Evolutionary conservation across 2,329 filamentous ascomycete genomes (phyloP), one percentile per base, ranked within the genome.

Genomic region (Botryotinia narcissicola): DNA sequence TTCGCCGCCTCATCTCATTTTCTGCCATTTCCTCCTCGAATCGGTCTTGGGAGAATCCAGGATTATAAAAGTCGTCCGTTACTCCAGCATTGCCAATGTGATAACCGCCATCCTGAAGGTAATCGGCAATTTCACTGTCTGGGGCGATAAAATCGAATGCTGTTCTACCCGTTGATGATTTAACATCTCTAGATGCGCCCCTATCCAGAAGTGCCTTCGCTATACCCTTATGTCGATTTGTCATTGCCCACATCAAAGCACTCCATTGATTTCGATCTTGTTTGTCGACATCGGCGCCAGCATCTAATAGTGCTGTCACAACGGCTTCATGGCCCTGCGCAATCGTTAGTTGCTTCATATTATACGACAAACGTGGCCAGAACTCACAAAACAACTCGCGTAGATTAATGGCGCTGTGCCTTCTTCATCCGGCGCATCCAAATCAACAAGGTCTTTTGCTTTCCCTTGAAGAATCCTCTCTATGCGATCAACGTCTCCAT

Each of bases 171-270:
- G 93, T 95, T 0, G 94, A 96, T 1, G 96, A 98, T 82, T 97
- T 97, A 78, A 97, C 92, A 79, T 98, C 95, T 4, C 95, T 92
- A n/a, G 95, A 97, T 32, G 96, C 96, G 25, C 95, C 95, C 79
- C 96, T 93, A 81, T 99, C 95, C 48, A 99, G 88, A 25, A 99
- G 85, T 18, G 94, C 87, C 83, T 98, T 98, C 51, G 95, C 95
- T 77, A 99, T 99, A 66, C 91, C 91, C 83, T 98, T 98, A 83
- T 99, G 96, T 73, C 95, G 87, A 82, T 99, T 99, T 73, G 96
- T 99, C 93, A 98, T 98, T 68, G 96, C 95, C 96, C 96, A 99
- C 95, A 99, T 99, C 75, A 99, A 86, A 22, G 96, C 93, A 79
- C 93, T 98, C 96, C 96, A 99, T 80, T 97, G 92, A 81, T 98